Evolutionary conservation across 2,329 filamentous ascomycete genomes (phyloP).

Genomic region (Furcasterigmium sp.): DNA sequence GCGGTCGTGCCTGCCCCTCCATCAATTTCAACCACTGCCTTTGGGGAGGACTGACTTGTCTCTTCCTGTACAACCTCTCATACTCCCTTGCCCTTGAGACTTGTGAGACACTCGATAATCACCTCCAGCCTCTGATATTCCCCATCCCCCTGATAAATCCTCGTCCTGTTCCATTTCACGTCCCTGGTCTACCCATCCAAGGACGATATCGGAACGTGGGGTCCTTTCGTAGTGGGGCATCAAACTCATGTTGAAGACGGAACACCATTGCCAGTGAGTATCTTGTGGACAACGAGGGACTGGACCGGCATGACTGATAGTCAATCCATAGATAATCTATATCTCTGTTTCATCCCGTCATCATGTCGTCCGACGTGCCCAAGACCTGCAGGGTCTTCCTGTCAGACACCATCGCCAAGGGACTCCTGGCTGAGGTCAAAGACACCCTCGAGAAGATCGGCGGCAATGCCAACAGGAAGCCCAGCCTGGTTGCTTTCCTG

Average conservation of each 20-base stretch:
- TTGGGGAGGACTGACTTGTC: background rate
- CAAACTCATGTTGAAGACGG: background rate
- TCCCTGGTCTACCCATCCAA: background rate
- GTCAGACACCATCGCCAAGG: constrained; percentile 80
- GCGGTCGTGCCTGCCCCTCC: constrained; percentile 2
- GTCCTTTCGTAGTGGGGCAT: constrained; percentile 1
- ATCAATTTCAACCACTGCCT: background rate
- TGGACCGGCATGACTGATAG: no score
- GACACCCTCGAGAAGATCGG: constrained; percentile 68
- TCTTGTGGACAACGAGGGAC: background rate
- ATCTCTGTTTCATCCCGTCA: background rate
- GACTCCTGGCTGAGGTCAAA: constrained; percentile 71
- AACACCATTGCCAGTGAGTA: background rate
- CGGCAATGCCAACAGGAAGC: constrained; percentile 48
- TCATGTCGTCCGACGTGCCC: constrained; percentile 39
- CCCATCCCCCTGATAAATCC: background rate
- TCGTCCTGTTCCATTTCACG: background rate
- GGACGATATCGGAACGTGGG: constrained; percentile 2
- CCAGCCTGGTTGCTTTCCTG: constrained; percentile 84
- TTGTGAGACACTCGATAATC: background rate
- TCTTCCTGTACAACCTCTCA: background rate
- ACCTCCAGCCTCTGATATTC: background rate
- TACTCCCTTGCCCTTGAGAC: background rate
- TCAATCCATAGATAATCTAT: no score
- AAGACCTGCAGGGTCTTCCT: constrained; percentile 90